These are phyloP conservation scores for Pseudogymnoascus destructans DNA, from an alignment of 2,329 filamentous ascomycete species.

Conservation along the genomic window DNA sequence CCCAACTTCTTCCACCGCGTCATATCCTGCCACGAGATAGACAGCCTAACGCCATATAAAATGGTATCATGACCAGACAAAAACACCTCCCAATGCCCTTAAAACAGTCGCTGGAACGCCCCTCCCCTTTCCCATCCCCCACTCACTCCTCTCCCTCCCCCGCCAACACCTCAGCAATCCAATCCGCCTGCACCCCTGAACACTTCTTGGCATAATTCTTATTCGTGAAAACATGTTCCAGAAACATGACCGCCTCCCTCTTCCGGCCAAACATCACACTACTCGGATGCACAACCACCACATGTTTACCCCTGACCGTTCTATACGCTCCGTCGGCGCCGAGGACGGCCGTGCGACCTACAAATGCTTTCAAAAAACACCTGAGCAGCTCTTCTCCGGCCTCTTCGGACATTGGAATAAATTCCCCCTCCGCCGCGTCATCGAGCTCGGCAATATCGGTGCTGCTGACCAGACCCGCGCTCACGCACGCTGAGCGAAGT, in stretches of 20 bases:
- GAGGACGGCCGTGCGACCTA: conserved; percentile 45
- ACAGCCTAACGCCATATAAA: background rate
- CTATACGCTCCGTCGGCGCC: conserved; percentile 48
- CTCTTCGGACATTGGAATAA: conserved; percentile 41
- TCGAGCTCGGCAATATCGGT: background rate
- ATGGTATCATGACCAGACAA: background rate
- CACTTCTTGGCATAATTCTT: conserved; percentile 57
- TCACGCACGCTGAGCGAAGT: conserved; percentile 41
- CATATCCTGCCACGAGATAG: background rate
- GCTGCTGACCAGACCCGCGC: conserved; percentile 33
- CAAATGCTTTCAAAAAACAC: conserved; percentile 50
- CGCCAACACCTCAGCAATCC: conserved; percentile 33
- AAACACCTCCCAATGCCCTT: background rate
- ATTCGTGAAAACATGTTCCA: conserved; percentile 53
- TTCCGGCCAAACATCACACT: conserved; percentile 51
- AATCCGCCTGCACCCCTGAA: conserved; percentile 44
- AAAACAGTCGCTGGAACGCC: background rate
- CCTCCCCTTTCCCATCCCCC: background rate
- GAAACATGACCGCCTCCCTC: conserved; percentile 54
- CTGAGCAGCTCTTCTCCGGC: conserved; percentile 41
- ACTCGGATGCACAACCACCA: conserved; percentile 48
- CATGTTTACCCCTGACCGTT: conserved; percentile 45
- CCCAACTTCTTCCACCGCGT: background rate
- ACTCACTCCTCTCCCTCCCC: background rate
- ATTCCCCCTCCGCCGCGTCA: conserved; percentile 21